These are phyloP conservation scores for Forsythia suspensa DNA, from an alignment of 257 asterid genomes.

Conservation along the genomic window DNA sequence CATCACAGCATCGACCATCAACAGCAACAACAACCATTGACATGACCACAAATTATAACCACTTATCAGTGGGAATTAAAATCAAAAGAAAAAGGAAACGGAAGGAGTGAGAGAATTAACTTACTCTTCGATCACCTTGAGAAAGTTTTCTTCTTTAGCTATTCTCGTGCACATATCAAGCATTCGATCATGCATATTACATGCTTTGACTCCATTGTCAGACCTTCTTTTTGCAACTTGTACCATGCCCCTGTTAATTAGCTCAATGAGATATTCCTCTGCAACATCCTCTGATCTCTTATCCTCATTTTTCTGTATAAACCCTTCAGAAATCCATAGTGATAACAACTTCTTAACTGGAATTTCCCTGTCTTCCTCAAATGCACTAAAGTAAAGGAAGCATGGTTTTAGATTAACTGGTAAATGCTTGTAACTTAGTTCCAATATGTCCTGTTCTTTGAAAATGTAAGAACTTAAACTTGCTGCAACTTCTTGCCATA, in stretches of 20 bases:
- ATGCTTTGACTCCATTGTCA: slow-evolving; percentile 9
- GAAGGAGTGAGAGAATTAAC: neutral
- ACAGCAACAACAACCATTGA: neutral
- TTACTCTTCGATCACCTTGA: neutral
- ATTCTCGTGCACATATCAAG: neutral
- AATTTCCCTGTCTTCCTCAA: neutral
- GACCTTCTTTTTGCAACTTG: neutral
- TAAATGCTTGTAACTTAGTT: slow-evolving; percentile 24
- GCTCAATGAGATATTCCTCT: slow-evolving; percentile 4
- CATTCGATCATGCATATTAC: slow-evolving; percentile 13
- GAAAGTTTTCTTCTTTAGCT: neutral
- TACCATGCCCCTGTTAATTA: slow-evolving; percentile 5
- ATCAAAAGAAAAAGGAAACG: neutral
- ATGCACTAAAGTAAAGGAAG: slow-evolving; percentile 11
- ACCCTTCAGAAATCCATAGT: slow-evolving; percentile 18
- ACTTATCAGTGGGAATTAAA: neutral
- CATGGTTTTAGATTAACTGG: slow-evolving; percentile 21
- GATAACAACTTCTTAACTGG: neutral
- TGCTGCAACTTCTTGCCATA: slow-evolving; percentile 18
- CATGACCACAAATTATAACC: neutral
- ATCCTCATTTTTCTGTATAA: neutral
- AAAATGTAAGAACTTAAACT: neutral
- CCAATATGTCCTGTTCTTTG: neutral
- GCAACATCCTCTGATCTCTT: slow-evolving; percentile 15
- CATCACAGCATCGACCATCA: too few species aligned